Percentiles rank a stretch among this genome's conserved stretches.
phyloP scores from a whole-genome alignment of 441 rosid genomes.

The Gossypium laxum region DNA sequence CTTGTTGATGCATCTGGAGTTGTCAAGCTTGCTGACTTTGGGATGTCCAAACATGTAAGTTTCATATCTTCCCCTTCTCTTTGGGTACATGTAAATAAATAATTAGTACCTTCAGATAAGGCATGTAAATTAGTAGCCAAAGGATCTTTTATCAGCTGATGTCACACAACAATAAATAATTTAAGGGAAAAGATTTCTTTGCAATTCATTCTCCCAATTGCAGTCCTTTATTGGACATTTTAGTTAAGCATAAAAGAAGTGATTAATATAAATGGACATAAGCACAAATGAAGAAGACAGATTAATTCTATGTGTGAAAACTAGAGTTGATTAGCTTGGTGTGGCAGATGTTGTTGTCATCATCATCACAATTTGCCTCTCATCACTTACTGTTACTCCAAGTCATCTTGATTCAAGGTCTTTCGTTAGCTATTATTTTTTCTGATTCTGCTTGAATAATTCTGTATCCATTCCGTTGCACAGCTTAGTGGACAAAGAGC shows the following conservation, averaged over 20 bases:
- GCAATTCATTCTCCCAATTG: neutral
- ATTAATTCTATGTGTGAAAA: neutral
- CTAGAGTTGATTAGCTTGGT: neutral
- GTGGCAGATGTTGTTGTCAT: neutral
- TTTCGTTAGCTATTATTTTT: neutral
- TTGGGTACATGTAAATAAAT: neutral
- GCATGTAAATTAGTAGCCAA: neutral
- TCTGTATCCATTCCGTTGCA: conserved; percentile 16
- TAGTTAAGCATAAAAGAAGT: conserved; percentile 3
- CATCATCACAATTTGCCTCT: neutral
- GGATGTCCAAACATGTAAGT: conserved; percentile 95
- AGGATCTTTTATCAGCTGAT: conserved; percentile 3
- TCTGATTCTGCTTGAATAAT: neutral
- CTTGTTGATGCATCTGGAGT: conserved; percentile 92
- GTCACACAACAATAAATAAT: neutral
- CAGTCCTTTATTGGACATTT: neutral
- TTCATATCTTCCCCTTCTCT: conserved; percentile 4
- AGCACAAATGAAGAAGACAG: neutral
- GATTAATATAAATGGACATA: neutral
- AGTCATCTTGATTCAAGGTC: neutral
- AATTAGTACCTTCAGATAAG: neutral
- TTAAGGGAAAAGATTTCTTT: neutral
- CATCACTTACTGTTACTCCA: too few species aligned
- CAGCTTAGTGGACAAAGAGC: conserved; percentile 81
- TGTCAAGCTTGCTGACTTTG: conserved; percentile 96